phyloP scores from a whole-genome alignment of 495 filamentous ascomycete species.

The Tuber magnatum region DNA sequence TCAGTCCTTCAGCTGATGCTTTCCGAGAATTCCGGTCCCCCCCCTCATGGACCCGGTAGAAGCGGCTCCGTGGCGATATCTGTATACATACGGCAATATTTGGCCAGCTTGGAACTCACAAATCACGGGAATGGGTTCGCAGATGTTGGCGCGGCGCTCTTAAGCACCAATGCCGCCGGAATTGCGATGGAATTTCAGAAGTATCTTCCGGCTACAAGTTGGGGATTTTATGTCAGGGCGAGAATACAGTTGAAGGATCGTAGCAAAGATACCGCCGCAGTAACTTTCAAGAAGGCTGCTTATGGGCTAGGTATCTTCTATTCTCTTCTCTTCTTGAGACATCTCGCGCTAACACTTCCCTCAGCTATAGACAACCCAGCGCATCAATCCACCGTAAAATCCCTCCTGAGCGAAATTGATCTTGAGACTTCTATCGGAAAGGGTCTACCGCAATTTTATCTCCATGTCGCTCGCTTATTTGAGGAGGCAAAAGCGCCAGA shows the following conservation, averaged over 20 bases:
- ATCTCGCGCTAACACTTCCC: constrained; percentile 23
- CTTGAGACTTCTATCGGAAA: constrained; percentile 41
- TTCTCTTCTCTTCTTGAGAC: constrained; percentile 26
- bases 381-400: constrained; percentile 22
- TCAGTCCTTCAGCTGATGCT: constrained; percentile 38
- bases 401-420: constrained; percentile 26
- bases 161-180: constrained; percentile 30
- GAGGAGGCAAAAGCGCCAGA: constrained; percentile 67
- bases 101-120: constrained; percentile 30
- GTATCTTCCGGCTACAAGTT: constrained; percentile 58
- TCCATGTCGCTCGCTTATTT: constrained; percentile 75
- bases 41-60: constrained; percentile 22
- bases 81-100: constrained; percentile 33
- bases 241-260: constrained; percentile 63
- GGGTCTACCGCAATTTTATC: constrained; percentile 75
- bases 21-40: constrained; percentile 30
- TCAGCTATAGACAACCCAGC: constrained; percentile 16
- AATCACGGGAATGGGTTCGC: constrained; percentile 31
- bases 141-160: constrained; percentile 25
- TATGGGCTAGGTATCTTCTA: constrained; percentile 63
- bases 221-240: constrained; percentile 80
- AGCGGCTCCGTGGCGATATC: constrained; percentile 29
- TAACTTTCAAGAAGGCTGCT: constrained; percentile 73
- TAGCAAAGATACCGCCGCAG: constrained; percentile 54
- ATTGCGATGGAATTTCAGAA: constrained; percentile 66